Evolutionary conservation across 495 filamentous ascomycete genomes (phyloP).

Genomic region (Aspergillus taichungensis): DNA sequence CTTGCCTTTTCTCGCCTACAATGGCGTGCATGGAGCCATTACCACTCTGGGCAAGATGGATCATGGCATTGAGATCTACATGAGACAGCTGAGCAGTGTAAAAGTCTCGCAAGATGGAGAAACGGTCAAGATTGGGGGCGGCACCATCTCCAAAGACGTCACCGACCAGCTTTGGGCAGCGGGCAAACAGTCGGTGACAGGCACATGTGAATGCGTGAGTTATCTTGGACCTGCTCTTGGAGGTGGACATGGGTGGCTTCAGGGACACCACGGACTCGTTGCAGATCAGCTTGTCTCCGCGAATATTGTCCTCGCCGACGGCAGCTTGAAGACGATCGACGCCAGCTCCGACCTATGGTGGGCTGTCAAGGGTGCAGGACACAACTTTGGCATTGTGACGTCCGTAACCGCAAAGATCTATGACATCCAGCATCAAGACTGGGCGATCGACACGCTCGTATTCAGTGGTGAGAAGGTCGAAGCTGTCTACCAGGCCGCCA

Average conservation of each 20-base stretch:
- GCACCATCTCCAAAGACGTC: conserved; percentile 26
- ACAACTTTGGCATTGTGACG: conserved; percentile 55
- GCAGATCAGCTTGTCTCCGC: conserved; percentile 46
- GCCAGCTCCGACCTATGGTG: conserved; percentile 43
- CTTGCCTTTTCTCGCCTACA: conserved; percentile 43
- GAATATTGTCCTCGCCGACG: conserved; percentile 50
- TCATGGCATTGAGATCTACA: conserved; percentile 40
- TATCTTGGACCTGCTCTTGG: conserved; percentile 49
- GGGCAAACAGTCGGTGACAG: conserved; percentile 33
- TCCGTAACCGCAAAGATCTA: conserved; percentile 40
- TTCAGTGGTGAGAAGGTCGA: conserved; percentile 43
- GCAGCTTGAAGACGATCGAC: conserved; percentile 27
- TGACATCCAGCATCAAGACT: conserved; percentile 29
- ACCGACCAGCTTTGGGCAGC: conserved; percentile 23
- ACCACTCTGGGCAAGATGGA: conserved; percentile 34
- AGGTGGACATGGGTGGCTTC: conserved; percentile 52
- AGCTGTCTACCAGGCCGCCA: conserved; percentile 36
- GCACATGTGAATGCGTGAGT: conserved; percentile 48
- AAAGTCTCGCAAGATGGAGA: conserved; percentile 32
- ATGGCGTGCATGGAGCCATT: conserved; percentile 37
- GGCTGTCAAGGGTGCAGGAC: conserved; percentile 50
- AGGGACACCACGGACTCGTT: conserved; percentile 53
- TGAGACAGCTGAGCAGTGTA: conserved; percentile 34
- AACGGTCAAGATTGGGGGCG: conserved; percentile 44
- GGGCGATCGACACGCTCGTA: conserved; percentile 35